A percentile compares a stretch with the other conserved stretches of the same genome.
These are phyloP conservation scores for Naganishia onofrii DNA, from an alignment of 768 basidiomycete genomes.

Conservation along the genomic window DNA sequence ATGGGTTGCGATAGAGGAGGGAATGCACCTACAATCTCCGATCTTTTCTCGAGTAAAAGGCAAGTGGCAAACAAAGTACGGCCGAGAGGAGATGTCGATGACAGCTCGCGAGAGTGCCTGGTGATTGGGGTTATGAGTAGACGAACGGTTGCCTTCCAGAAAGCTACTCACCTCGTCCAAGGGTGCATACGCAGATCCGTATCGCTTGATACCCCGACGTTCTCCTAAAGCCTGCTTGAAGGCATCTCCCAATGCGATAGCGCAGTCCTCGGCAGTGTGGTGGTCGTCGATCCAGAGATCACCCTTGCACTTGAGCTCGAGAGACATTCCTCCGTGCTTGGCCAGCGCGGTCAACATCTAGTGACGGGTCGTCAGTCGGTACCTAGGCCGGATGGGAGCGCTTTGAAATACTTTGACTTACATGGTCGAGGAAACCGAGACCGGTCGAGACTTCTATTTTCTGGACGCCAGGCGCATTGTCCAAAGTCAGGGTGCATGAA, in stretches of 20 bases:
- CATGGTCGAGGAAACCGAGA: constrained; percentile 98
- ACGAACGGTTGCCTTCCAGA: neutral
- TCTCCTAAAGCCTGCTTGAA: constrained; percentile 95
- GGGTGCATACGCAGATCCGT: constrained; percentile 94
- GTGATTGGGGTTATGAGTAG: neutral
- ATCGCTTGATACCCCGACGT: constrained; percentile 86
- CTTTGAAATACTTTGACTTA: constrained; percentile 56
- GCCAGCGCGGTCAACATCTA: constrained; percentile 98
- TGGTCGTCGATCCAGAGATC: constrained; percentile 98
- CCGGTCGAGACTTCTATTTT: constrained; percentile 83
- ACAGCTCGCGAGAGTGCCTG: constrained; percentile 93
- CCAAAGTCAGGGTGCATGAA: constrained; percentile 75
- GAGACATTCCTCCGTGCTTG: constrained; percentile 91
- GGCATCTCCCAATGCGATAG: constrained; percentile 59
- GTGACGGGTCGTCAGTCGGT: neutral
- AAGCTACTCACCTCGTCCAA: constrained; percentile 75
- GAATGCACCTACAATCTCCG: constrained; percentile 57
- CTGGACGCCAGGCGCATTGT: constrained; percentile 65
- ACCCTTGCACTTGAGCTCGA: constrained; percentile 85
- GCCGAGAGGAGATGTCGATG: constrained; percentile 95
- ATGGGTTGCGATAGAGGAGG: neutral
- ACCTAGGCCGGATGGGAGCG: neutral
- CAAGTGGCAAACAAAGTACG: constrained; percentile 89
- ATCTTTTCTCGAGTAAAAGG: constrained; percentile 54
- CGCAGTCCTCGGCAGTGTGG: constrained; percentile 90